Base-by-base conservation (phyloP, 2,329 filamentous ascomycete species). In the Neopestalotiopsis rosae region DNA sequence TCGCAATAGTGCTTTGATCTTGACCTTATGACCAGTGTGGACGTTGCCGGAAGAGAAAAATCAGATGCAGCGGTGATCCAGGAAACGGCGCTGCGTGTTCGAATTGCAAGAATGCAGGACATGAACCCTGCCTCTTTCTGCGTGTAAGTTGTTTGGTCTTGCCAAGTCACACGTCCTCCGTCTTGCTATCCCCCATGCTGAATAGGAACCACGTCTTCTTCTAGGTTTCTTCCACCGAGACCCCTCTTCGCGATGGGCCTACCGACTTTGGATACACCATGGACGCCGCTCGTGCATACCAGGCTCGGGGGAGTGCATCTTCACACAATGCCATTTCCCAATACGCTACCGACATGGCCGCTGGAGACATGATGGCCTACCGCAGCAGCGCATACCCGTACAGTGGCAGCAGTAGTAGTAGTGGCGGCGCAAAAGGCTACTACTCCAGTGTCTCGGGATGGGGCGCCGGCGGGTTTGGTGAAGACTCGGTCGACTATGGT, bases 41-140 rank as follows among this genome's bases (percentile, higher is more conserved):
- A 45, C 90, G 95, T 73, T 98, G 95, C 81, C 90, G 95, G 70
- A 95, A 95, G 82, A 89, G 95, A 69, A 98, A 98, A 85, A 98
- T 98, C 75, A 92, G 94, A 74, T 98, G 95, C 83, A 97, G 93
- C 76, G 95, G 95, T 58, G 94, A 97, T 77, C 85, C 87, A 42
- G 92, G 92, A 40, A 89, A 91, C 75, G 92, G 92, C n/a, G 82
- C 85, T 52, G 90, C 91, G n/a, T 98, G 95, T 80, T 85, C 87
- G 12, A 97, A 95, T 79, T 98, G 95, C 84, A 92, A 90, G 75
- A 89, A 86, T 70, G 91, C 95, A 66, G 92, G 92, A 13, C 83
- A 87, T 32, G 88, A 91, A 28, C 83, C 86, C 5, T 98, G 95
- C 78, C 88, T 91, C 68, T 98, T 97, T 76, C 84, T 97, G 71